Percentiles rank a stretch among this genome's conserved stretches.
Conservation (phyloP, 2,329 filamentous ascomycete species). For the Botryotinia calthae region DNA sequence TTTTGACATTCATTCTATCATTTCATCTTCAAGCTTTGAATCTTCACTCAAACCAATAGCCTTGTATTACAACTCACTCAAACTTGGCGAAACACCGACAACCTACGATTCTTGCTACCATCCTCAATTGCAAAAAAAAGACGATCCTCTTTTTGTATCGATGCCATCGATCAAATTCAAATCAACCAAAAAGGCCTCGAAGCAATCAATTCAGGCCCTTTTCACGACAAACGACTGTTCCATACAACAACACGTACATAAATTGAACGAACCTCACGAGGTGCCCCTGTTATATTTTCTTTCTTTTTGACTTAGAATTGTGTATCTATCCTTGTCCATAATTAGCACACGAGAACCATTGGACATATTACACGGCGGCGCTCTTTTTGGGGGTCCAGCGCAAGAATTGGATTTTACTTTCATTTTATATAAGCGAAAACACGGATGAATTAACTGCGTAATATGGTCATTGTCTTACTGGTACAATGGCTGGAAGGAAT, state of each 20-base stretch:
- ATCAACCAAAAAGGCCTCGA: neutral
- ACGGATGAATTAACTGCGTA: neutral
- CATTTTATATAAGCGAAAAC: neutral
- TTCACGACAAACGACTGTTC: neutral
- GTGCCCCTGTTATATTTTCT: neutral
- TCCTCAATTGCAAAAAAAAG: neutral
- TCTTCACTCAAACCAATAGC: neutral
- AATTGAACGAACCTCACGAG: neutral
- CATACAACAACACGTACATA: neutral
- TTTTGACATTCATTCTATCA: neutral
- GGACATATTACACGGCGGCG: neutral
- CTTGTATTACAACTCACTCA: neutral
- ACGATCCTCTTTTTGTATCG: neutral
- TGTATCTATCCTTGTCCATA: slow-evolving; percentile 3
- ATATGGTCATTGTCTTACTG: neutral
- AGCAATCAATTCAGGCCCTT: neutral
- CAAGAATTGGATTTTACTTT: neutral
- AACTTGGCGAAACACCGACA: neutral
- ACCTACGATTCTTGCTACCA: neutral
- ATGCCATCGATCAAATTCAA: neutral
- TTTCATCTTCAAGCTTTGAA: neutral
- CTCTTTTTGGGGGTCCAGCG: neutral
- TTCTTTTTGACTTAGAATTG: neutral
- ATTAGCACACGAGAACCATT: slow-evolving; percentile 1
- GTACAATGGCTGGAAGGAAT: neutral